These are phyloP conservation scores for Yarrowia deformans DNA, from an alignment of 805 yeast species.

Conservation along the genomic window DNA sequence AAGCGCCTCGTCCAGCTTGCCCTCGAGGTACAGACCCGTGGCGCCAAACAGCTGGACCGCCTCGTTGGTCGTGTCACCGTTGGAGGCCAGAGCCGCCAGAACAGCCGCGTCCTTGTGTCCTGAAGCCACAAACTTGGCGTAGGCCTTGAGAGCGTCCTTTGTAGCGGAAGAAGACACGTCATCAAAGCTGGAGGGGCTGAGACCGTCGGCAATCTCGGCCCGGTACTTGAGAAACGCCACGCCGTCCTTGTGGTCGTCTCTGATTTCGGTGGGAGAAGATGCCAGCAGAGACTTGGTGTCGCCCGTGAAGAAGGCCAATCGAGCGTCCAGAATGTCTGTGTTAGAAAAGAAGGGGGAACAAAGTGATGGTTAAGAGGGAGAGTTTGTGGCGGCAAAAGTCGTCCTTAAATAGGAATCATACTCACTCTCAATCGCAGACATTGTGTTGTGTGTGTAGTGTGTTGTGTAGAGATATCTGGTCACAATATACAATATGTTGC, in stretches of 20 bases:
- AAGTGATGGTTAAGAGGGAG: too few species aligned
- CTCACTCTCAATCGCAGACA: conserved; percentile 36
- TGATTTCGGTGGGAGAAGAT: conserved; percentile 42
- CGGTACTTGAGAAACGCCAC: conserved; percentile 51
- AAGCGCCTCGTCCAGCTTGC: conserved; percentile 56
- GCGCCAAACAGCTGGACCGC: conserved; percentile 54
- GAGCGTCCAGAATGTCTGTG: conserved; percentile 34
- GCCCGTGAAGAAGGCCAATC: conserved; percentile 53
- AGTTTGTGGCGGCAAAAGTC: too few species aligned
- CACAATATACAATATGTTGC: too few species aligned
- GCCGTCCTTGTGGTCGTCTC: conserved; percentile 43
- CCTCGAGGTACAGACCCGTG: conserved; percentile 54
- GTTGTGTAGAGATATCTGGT: not conserved
- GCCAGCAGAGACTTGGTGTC: conserved; percentile 51
- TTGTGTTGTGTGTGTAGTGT: conserved; percentile 1
- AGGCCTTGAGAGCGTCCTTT: conserved; percentile 44
- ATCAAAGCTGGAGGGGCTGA: conserved; percentile 44
- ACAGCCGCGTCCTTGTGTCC: conserved; percentile 45
- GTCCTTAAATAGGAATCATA: not conserved
- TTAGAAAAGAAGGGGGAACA: conserved; percentile 2
- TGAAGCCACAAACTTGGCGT: conserved; percentile 45
- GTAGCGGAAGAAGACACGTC: conserved; percentile 43
- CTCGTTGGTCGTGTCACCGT: conserved; percentile 45
- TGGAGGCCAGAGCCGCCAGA: conserved; percentile 35
- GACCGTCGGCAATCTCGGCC: conserved; percentile 52